Percentiles rank a stretch among this genome's conserved stretches.
phyloP scores from a whole-genome alignment of 768 basidiomycete genomes.

The Lactarius akahatsu region DNA sequence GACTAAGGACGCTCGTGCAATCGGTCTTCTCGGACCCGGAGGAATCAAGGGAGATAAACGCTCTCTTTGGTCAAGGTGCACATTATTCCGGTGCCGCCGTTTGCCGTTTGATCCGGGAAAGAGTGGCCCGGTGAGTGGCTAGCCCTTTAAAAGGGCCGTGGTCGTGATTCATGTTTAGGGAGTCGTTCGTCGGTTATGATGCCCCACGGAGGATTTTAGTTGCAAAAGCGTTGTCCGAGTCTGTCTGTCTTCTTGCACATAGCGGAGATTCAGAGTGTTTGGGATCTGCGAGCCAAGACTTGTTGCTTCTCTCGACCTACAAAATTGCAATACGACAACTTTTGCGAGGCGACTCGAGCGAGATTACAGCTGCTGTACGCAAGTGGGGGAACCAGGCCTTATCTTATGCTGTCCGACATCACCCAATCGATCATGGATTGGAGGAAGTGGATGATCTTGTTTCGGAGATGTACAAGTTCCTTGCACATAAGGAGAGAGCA shows the following conservation, averaged over 20 bases:
- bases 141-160: not conserved
- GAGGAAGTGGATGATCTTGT: constrained; percentile 16
- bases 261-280: constrained; percentile 23
- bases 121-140: constrained; percentile 13
- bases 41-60: constrained; percentile 8
- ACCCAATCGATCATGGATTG: constrained; percentile 33
- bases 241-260: constrained; percentile 24
- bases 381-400: constrained; percentile 45
- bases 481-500: constrained; percentile 25
- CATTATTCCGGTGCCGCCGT: not conserved
- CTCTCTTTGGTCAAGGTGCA: not conserved
- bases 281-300: constrained; percentile 13
- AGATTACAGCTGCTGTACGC: constrained; percentile 49
- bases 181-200: constrained; percentile 14
- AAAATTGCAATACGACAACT: constrained; percentile 41
- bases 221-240: constrained; percentile 17
- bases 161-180: constrained; percentile 10
- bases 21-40: constrained; percentile 17
- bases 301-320: constrained; percentile 36
- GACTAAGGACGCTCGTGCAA: constrained; percentile 9
- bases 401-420: constrained; percentile 44
- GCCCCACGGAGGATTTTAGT: constrained; percentile 13
- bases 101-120: constrained; percentile 17
- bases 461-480: not conserved
- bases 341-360: constrained; percentile 47